Evolutionary conservation across 2,329 filamentous ascomycete species (phyloP).

Genomic region (Paraconiothyrium brasiliense): DNA sequence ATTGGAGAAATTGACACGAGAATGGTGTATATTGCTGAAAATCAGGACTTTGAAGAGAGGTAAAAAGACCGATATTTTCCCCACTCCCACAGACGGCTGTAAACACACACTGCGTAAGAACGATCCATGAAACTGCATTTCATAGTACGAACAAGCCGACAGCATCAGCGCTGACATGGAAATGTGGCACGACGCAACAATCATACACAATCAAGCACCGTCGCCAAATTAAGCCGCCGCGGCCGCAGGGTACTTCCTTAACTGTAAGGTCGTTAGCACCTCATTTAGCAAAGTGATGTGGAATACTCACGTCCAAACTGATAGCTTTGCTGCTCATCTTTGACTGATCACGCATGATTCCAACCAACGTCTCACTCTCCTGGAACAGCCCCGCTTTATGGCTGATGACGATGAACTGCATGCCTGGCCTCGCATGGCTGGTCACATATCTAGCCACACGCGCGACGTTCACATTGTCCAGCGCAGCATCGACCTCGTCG

Average conservation of each 20-base stretch:
- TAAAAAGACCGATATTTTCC: too few relatives aligned
- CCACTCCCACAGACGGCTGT: too few relatives aligned
- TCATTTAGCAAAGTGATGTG: neutral
- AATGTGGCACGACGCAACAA: neutral
- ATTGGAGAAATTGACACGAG: too few relatives aligned
- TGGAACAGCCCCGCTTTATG: conserved; percentile 96
- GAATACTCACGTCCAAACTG: conserved; percentile 86
- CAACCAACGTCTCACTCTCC: conserved; percentile 93
- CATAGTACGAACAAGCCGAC: neutral
- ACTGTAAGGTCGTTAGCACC: conserved; percentile 26
- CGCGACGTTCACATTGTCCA: conserved; percentile 97
- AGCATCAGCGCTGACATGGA: neutral
- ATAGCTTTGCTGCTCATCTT: conserved; percentile 91
- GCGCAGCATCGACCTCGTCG: conserved; percentile 95
- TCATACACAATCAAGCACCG: neutral
- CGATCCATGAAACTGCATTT: neutral
- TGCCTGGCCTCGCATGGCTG: conserved; percentile 92
- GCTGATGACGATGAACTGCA: conserved; percentile 99
- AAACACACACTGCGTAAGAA: too few relatives aligned
- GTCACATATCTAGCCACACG: conserved; percentile 97
- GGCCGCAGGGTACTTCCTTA: conserved; percentile 38
- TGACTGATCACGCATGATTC: conserved; percentile 93
- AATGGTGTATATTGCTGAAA: too few relatives aligned
- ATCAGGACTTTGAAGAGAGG: too few relatives aligned
- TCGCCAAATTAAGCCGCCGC: conserved; percentile 5